Base-by-base conservation (phyloP, 1,284 basidiomycete genomes). In the Phaffia rhodozyma region DNA sequence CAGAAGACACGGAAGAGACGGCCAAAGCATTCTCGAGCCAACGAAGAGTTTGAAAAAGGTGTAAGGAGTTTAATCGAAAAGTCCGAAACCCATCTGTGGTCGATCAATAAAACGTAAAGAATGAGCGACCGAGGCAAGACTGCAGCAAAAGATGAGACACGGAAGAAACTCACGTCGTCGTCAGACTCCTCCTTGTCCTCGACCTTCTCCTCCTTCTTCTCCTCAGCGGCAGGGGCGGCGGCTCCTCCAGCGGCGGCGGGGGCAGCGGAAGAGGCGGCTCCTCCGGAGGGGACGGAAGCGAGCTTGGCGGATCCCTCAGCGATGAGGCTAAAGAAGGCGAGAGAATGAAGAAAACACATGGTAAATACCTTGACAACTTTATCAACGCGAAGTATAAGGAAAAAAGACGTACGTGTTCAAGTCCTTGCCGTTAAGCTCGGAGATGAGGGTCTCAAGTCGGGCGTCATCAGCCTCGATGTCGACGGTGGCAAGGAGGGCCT, bases 361-460 rank as follows among this genome's bases (percentile, higher is more conserved):
- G 51, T 30, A 30, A 25, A 30, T 11, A 53, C 11, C 51, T 25
- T 7, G 23, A 11, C 23, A 18, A 4, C 6, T 53, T 3, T 53
- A 25, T 3, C 27, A n/a, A 43, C 25, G 32, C 18, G 56, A 61
- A 47, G 43, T n/a, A n/a, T n/a, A n/a, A n/a, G 27, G 9, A 9
- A 27, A 5, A 55, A 13, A 13, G 21, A 77, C 82, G 66, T 72
- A 89, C 88, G 84, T 78, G 78, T 87, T 83, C 78, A 96, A 79
- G 77, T 89, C 85, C 83, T 97, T 99, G 79, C 87, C 93, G 71
- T 86, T 77, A 70, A 99, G 85, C 82, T 97, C 94, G 69, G 87
- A 83, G 75, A 98, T 81, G 77, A 99, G 84, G 78, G 85, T 89
- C 68, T 83, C 78, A 72, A 97, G 83, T 71, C 89, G 87, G 66